These are phyloP conservation scores for Pseudogymnoascus sp. DNA, from an alignment of 2,329 filamentous ascomycete genomes.

Conservation along the genomic window DNA sequence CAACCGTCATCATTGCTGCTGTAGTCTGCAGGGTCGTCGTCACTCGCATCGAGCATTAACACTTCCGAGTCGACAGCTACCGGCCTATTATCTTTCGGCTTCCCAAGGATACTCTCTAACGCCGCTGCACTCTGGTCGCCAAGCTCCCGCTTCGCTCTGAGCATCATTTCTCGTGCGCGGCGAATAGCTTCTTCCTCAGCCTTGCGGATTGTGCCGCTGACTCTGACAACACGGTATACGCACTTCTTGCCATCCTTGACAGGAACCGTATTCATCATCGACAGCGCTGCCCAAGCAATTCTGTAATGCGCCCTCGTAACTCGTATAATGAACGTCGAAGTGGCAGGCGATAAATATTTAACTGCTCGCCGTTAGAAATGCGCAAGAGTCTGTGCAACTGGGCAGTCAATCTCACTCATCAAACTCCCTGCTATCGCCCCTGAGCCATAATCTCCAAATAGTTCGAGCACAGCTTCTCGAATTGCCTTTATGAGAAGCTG, in stretches of 20 bases:
- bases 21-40: constrained; percentile 40
- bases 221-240: constrained; percentile 74
- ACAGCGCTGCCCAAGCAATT: constrained; percentile 82
- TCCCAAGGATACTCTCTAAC: constrained; percentile 34
- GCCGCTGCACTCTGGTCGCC: constrained; percentile 31
- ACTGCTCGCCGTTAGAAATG: constrained; percentile 41
- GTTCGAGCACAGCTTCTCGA: constrained; percentile 55
- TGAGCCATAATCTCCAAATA: constrained; percentile 85
- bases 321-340: constrained; percentile 84
- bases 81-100: constrained; percentile 16
- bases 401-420: constrained; percentile 45
- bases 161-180: constrained; percentile 62
- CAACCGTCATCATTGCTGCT: constrained; percentile 36
- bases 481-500: constrained; percentile 60
- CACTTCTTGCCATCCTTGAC: constrained; percentile 53
- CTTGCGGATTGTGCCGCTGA: constrained; percentile 89
- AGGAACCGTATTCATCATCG: constrained; percentile 65
- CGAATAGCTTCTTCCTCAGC: constrained; percentile 83
- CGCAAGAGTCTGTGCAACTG: background rate
- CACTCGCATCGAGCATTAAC: constrained; percentile 37
- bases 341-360: constrained; percentile 87
- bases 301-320: constrained; percentile 75
- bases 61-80: constrained; percentile 30
- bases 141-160: constrained; percentile 50
- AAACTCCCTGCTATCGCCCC: constrained; percentile 64